A percentile compares a stretch with the other conserved stretches of the same genome.
These are phyloP conservation scores for Cladosporium sp. DNA, from an alignment of 2,329 filamentous ascomycete species.

Conservation along the genomic window DNA sequence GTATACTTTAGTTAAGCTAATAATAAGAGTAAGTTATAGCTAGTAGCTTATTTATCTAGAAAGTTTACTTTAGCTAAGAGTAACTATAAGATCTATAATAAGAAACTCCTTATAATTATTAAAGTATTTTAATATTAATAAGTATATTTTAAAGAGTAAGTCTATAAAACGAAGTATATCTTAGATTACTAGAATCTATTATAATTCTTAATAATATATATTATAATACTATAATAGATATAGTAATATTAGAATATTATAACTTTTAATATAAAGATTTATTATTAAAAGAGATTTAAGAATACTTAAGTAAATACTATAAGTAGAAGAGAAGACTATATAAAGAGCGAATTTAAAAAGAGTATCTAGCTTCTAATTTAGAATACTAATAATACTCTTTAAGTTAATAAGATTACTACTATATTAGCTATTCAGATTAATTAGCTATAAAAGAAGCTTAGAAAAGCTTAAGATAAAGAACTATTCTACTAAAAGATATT, in stretches of 20 bases:
- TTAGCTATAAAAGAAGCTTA: background rate
- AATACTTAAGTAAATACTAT: too few relatives aligned
- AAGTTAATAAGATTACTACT: background rate
- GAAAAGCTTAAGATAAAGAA: too few relatives aligned
- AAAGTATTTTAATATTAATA: background rate
- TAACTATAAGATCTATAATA: conserved; percentile 17
- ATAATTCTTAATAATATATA: background rate
- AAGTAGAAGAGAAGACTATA: too few relatives aligned
- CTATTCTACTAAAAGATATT: too few relatives aligned
- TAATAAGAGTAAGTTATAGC: conserved; percentile 7
- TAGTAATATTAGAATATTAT: too few relatives aligned
- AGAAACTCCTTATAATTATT: conserved; percentile 13
- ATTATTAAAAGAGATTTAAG: too few relatives aligned
- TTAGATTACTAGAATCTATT: background rate
- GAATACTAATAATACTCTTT: conserved; percentile 13
- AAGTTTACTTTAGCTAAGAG: conserved; percentile 15
- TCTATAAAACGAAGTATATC: background rate
- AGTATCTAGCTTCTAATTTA: background rate
- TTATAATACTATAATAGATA: too few relatives aligned
- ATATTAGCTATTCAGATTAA: too few relatives aligned
- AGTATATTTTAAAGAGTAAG: background rate
- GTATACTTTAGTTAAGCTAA: conserved; percentile 8
- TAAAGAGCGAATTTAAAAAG: too few relatives aligned
- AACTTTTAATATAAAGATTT: too few relatives aligned
- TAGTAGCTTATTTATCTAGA: conserved; percentile 15